Conservation (phyloP, 2,329 filamentous ascomycete genomes). For the Cordyceps fumosorosea region DNA sequence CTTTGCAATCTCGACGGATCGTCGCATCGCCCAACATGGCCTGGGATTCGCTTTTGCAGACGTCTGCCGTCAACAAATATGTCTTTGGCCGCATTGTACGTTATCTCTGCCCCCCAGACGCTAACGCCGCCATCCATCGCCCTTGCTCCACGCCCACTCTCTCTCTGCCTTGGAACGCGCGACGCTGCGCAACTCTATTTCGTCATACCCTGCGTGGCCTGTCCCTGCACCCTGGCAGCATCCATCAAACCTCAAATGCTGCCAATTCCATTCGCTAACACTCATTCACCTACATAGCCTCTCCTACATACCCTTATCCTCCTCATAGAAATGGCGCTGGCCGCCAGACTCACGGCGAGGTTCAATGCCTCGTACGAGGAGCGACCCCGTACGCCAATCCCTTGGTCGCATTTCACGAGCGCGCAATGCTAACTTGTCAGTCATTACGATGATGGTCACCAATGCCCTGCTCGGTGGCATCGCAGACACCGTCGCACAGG, state of each 20-base stretch:
- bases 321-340: slow-evolving; percentile 80
- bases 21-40: not conserved
- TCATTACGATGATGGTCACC: slow-evolving; percentile 98
- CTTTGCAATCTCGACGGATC: not conserved
- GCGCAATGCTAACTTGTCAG: slow-evolving; percentile 33
- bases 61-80: slow-evolving; percentile 45
- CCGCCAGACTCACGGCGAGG: slow-evolving; percentile 72
- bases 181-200: not conserved
- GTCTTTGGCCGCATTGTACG: slow-evolving; percentile 68
- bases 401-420: not conserved
- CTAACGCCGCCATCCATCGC: slow-evolving; percentile 1
- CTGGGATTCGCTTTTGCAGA: slow-evolving; percentile 6
- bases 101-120: slow-evolving; percentile 20
- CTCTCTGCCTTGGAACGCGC: not conserved
- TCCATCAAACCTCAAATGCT: slow-evolving; percentile 14
- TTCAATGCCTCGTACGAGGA: slow-evolving; percentile 94
- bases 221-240: not conserved
- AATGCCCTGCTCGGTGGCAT: slow-evolving; percentile 94
- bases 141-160: not conserved
- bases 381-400: slow-evolving; percentile 59
- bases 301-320: slow-evolving; percentile 80
- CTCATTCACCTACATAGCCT: slow-evolving; percentile 51
- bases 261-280: slow-evolving; percentile 17
- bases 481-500: slow-evolving; percentile 92
- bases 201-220: not conserved